A percentile compares a stretch with the other conserved stretches of the same genome.
Conservation (phyloP, 306 rosid species). For the Astragalus glycyphyllos region DNA sequence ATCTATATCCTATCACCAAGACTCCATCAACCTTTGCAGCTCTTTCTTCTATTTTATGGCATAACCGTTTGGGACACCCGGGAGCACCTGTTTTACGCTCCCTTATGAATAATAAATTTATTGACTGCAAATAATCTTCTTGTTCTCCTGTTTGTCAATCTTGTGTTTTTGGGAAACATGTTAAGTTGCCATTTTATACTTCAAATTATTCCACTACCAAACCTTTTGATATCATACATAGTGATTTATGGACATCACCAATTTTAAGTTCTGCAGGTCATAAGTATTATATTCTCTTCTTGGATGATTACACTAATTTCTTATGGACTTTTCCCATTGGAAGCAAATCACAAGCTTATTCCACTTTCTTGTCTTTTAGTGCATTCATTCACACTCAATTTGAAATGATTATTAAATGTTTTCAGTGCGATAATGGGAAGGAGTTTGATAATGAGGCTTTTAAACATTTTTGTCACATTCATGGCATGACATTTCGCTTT, state of each 20-base stretch:
- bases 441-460: no score
- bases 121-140: neutral
- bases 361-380: neutral
- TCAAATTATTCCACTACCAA: neutral
- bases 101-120: neutral
- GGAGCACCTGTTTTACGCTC: neutral
- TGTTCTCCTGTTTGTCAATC: neutral
- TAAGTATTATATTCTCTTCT: no score
- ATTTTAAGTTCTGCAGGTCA: no score
- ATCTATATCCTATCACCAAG: neutral
- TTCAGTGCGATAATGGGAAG: neutral
- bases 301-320: no score
- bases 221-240: neutral
- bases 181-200: neutral
- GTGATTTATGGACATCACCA: no score
- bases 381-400: neutral
- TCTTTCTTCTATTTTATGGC: neutral
- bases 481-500: neutral
- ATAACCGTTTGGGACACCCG: neutral
- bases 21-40: neutral
- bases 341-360: neutral
- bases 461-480: neutral
- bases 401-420: neutral
- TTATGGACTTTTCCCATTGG: neutral
- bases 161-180: neutral